phyloP scores from a whole-genome alignment of 2,329 filamentous ascomycete species.

The Fusarium musae region DNA sequence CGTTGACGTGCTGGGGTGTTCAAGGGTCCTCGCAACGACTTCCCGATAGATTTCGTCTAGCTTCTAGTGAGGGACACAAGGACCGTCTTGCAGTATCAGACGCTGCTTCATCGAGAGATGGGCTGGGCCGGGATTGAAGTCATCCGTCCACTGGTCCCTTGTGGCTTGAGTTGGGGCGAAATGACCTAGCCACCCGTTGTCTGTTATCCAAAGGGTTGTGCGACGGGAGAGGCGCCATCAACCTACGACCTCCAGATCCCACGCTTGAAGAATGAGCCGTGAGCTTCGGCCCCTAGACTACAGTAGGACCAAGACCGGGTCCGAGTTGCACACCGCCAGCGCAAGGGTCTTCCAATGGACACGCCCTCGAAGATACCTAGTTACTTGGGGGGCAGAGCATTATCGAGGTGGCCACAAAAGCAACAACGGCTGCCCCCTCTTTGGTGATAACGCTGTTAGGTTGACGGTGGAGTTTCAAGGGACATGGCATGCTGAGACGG shows the following conservation, averaged over 20 bases:
- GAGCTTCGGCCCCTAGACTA: conserved; percentile 7
- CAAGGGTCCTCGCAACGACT: conserved; percentile 28
- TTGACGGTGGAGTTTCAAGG: not conserved
- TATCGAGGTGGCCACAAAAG: not conserved
- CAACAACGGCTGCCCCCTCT: not conserved
- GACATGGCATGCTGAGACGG: conserved; percentile 7
- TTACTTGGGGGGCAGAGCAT: not conserved
- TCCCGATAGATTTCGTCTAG: conserved; percentile 18
- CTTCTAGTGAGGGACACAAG: conserved; percentile 1
- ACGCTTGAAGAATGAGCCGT: conserved; percentile 5
- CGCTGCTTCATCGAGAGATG: not conserved
- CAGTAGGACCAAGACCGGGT: conserved; percentile 4
- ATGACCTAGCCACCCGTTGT: conserved; percentile 10
- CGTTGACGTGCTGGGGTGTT: not conserved
- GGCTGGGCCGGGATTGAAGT: conserved; percentile 5
- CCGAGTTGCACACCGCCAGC: not conserved
- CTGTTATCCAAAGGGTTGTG: conserved; percentile 8
- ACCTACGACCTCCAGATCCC: conserved; percentile 18
- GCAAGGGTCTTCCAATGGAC: conserved; percentile 5
- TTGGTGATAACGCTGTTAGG: not conserved
- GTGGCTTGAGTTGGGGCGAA: conserved; percentile 32
- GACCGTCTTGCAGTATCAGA: not conserved
- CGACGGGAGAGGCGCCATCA: conserved; percentile 22
- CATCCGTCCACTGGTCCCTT: conserved; percentile 11
- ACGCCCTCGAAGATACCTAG: not conserved